Evolutionary conservation across 1,139 yeast species (phyloP).

Genomic region (Wickerhamomyces sp.): DNA sequence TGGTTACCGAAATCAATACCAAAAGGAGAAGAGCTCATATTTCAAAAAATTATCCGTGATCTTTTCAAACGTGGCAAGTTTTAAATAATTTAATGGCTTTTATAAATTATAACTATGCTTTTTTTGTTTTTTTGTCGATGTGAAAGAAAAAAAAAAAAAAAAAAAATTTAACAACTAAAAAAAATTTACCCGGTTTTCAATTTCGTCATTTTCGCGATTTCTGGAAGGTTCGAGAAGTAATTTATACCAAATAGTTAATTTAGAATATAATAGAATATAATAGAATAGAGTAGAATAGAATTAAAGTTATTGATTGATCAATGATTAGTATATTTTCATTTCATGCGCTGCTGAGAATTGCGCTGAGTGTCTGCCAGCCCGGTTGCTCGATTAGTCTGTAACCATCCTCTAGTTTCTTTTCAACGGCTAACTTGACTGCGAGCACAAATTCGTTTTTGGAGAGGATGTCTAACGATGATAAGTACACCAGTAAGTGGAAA

Average conservation of each 20-base stretch:
- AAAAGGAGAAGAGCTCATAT: conserved; percentile 83
- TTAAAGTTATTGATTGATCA: no score
- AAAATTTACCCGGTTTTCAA: neutral
- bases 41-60: no score
- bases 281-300: no score
- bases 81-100: no score
- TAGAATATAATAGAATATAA: no score
- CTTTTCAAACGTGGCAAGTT: no score
- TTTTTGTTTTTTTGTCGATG: neutral
- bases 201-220: neutral
- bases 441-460: conserved; percentile 46
- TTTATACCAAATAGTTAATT: no score
- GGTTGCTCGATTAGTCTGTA: conserved; percentile 55
- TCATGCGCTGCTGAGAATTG: conserved; percentile 34
- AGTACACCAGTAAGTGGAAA: conserved; percentile 68
- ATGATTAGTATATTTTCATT: no score
- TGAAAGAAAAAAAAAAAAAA: no score
- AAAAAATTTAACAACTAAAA: no score
- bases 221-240: neutral
- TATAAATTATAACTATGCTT: no score
- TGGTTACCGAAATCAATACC: conserved; percentile 98
- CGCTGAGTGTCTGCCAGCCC: conserved; percentile 73
- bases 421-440: conserved; percentile 38
- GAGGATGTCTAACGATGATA: conserved; percentile 50
- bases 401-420: conserved; percentile 40